phyloP scores from a whole-genome alignment of 352 stramenopile genomes.

The Pythium coloratum region DNA sequence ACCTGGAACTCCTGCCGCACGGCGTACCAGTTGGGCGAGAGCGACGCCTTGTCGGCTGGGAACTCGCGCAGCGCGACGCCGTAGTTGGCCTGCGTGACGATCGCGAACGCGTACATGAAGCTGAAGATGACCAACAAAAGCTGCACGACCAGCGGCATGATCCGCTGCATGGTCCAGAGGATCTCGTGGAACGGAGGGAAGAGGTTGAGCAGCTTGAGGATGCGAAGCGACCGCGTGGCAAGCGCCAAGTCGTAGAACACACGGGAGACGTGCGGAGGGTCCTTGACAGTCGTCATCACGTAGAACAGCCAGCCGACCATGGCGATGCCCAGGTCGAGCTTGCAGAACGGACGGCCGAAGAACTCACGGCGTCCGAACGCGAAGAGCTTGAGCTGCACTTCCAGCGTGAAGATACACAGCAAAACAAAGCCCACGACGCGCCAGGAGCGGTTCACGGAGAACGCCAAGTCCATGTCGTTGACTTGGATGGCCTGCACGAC shows the following conservation, averaged over 20 bases:
- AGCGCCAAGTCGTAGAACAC: conserved; percentile 81
- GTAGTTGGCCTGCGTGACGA: conserved; percentile 81
- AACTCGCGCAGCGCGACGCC: conserved; percentile 59
- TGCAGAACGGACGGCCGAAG: conserved; percentile 76
- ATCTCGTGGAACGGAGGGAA: conserved; percentile 85
- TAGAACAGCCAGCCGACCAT: conserved; percentile 82
- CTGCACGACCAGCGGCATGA: conserved; percentile 78
- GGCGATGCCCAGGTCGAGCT: conserved; percentile 71
- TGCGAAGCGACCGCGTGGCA: conserved; percentile 69
- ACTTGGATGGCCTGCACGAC: conserved; percentile 81
- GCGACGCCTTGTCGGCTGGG: conserved; percentile 40
- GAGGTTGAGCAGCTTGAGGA: conserved; percentile 82
- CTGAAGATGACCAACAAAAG: conserved; percentile 82
- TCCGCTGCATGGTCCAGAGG: conserved; percentile 83
- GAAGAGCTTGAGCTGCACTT: conserved; percentile 77
- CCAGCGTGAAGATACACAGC: conserved; percentile 70
- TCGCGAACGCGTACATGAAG: conserved; percentile 83
- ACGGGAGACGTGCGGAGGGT: conserved; percentile 58
- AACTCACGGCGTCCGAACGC: conserved; percentile 78
- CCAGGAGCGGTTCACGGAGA: conserved; percentile 74
- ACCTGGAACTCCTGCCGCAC: conserved; percentile 76
- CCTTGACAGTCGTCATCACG: conserved; percentile 60
- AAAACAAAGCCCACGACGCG: conserved; percentile 68
- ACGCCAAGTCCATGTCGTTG: conserved; percentile 80
- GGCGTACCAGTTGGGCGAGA: conserved; percentile 65